These are phyloP conservation scores for Aspergillus brasiliensis DNA, from an alignment of 2,329 filamentous ascomycete genomes.

Conservation along the genomic window DNA sequence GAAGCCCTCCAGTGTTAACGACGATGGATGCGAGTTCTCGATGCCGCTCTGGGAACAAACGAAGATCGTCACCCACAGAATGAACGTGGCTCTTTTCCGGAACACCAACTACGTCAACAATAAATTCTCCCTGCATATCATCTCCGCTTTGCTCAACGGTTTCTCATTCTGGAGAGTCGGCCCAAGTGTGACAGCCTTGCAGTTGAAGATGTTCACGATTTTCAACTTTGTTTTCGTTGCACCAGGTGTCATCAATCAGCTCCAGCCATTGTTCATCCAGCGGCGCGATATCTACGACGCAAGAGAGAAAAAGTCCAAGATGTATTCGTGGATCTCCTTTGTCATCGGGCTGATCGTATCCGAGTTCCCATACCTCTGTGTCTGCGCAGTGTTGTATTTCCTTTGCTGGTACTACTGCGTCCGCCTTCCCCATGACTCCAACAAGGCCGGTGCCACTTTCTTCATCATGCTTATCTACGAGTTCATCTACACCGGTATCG, in stretches of 20 bases:
- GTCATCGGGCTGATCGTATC: neutral
- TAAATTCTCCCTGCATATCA: neutral
- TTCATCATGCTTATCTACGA: conserved; percentile 75
- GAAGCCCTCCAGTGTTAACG: neutral
- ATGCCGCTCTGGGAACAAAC: neutral
- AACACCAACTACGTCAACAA: neutral
- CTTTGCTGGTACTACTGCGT: conserved; percentile 8
- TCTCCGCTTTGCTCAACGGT: neutral
- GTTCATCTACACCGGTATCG: conserved; percentile 70
- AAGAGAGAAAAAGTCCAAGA: neutral
- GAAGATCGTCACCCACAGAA: neutral
- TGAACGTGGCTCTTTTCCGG: neutral
- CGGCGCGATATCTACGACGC: neutral
- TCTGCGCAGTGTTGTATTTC: neutral
- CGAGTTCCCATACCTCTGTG: neutral
- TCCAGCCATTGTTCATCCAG: neutral
- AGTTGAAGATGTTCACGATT: neutral
- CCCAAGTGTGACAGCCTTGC: neutral
- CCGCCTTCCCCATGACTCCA: neutral
- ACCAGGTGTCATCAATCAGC: neutral
- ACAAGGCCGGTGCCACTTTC: conserved; percentile 62
- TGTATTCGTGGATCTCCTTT: neutral
- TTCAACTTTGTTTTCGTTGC: neutral
- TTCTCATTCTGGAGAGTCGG: neutral
- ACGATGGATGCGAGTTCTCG: neutral